Evolutionary conservation across 1,284 basidiomycete species (phyloP).

Genomic region (Hymenochaete sp.): DNA sequence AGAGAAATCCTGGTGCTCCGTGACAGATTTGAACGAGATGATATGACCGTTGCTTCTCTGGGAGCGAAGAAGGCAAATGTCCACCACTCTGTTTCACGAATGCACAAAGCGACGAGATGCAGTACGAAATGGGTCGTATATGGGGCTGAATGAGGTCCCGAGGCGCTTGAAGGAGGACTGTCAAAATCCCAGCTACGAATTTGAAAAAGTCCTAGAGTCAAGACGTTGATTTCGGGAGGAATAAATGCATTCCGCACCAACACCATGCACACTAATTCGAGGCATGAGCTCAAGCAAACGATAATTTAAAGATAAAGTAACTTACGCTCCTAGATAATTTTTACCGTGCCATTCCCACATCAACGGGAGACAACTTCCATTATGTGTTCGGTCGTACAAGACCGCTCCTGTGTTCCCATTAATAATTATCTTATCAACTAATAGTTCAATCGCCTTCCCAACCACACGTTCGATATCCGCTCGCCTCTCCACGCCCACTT

Average conservation of each 20-base stretch:
- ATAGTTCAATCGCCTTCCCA: neutral
- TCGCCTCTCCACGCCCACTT: neutral
- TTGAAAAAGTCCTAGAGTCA: neutral
- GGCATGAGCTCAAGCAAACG: neutral
- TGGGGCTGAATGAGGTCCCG: slow-evolving; percentile 7
- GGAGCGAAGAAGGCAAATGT: slow-evolving; percentile 15
- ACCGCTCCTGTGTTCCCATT: slow-evolving; percentile 6
- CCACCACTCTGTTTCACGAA: slow-evolving; percentile 8
- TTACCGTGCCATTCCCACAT: slow-evolving; percentile 16
- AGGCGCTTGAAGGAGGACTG: slow-evolving; percentile 15
- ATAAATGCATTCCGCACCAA: slow-evolving; percentile 2
- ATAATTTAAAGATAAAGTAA: neutral
- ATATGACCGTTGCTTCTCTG: slow-evolving; percentile 1
- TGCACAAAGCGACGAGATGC: slow-evolving; percentile 7
- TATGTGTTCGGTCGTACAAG: neutral
- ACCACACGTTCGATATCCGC: neutral
- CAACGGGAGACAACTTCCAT: slow-evolving; percentile 3
- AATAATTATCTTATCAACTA: slow-evolving; percentile 8
- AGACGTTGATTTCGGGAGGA: neutral
- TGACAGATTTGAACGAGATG: slow-evolving; percentile 12
- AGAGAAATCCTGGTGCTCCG: slow-evolving; percentile 9
- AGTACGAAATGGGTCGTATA: neutral
- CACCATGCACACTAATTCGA: slow-evolving; percentile 5
- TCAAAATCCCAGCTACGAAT: slow-evolving; percentile 12
- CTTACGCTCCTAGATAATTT: slow-evolving; percentile 17